Evolutionary conservation across 73 alveolate species (phyloP), one percentile per base, ranked within the genome.

Genomic region (Tetrahymena thermophila): DNA sequence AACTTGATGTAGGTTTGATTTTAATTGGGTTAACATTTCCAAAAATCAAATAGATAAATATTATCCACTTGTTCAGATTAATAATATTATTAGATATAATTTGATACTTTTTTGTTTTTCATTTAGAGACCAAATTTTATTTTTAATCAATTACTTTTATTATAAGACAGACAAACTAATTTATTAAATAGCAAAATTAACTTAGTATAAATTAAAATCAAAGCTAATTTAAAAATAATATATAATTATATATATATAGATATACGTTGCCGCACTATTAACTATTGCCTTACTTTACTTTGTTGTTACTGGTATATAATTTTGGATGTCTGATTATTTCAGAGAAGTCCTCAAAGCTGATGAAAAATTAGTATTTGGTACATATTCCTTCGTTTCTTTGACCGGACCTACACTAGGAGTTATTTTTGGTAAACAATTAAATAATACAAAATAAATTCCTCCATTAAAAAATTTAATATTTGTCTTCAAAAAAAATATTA

Each of bases 291-390:
- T 97, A 8, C 97, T 99, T 94, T 97, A 97, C 93, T 99, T 98
- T 94, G 97, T 99, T 25, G 97, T 98, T 17, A 98, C 99, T 11
- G 99, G 99, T 21, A 98, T 99, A 56, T 98, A 98, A 96, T 99
- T 98, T 94, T 99, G 99, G 99, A 97, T 97, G 94, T 95, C 99
- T 83, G 99, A 99, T 84, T 99, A 98, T 93, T 96, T 98, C 98
- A 96, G 94, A 58, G 95, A 57, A 34, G 99, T 97, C 25, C 94
- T 99, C 16, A 96, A 98, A n/a, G 94, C 96, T 38, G 97, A 98
- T 35, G 95, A 96, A 25, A 85, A 96, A 15, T 94, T 94, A 31
- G 99, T 98, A 1, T 97, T 94, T 94, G 94, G 96, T 10, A 96
- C 98, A 37, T 98, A 97, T 96, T 84, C 99, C 5, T 44, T 98